Base-by-base conservation (phyloP, 2,329 filamentous ascomycete genomes). In the Aspergillus tamarii region DNA sequence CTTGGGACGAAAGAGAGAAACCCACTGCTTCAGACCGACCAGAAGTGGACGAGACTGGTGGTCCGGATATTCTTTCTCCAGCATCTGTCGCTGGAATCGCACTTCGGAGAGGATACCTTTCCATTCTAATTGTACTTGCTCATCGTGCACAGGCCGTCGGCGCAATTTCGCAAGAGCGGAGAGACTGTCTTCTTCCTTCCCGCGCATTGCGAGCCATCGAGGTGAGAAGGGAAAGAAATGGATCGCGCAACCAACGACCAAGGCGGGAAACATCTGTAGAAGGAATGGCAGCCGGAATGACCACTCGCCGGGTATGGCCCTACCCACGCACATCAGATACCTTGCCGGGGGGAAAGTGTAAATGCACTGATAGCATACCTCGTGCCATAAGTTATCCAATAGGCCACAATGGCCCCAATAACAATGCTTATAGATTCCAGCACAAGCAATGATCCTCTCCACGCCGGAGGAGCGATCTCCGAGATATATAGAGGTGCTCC, bases 191-290 rank as follows among this genome's bases (percentile, higher is more conserved):
- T 81, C 73, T 45, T 84, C 75, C 6, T 79, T 77, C 23, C 77
- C 77, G 45, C 76, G 73, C 34, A 76, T 77, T 4, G 78, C 77
- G 6, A 86, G 78, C 78, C 84, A 86, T 16, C 85, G 79, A 1
- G 84, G 84, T 1, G 84, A 85, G 65, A 80, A 85, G 0, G 85
- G 85, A 59, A 85, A 76, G 67, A 83, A 82, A 41, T 73, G 64
- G 21, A 78, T 75, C 6, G 70, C 73, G 1, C 26, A 43, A 9
- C 71, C 69, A 1, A 75, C 63, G 3, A 75, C 53, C 14, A 75
- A 70, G 52, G 53, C 78, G 74, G 32, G 81, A 69, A 62, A 77
- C 63, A 82, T 80, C 61, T 85, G 83, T 6, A 84, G 72, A 4
- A 79, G 73, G 62, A 84, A 84, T 0, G 83, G 83, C 0, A 85